Base-by-base conservation (phyloP, 177 flowering plant species). In the Vitis hybrid region DNA sequence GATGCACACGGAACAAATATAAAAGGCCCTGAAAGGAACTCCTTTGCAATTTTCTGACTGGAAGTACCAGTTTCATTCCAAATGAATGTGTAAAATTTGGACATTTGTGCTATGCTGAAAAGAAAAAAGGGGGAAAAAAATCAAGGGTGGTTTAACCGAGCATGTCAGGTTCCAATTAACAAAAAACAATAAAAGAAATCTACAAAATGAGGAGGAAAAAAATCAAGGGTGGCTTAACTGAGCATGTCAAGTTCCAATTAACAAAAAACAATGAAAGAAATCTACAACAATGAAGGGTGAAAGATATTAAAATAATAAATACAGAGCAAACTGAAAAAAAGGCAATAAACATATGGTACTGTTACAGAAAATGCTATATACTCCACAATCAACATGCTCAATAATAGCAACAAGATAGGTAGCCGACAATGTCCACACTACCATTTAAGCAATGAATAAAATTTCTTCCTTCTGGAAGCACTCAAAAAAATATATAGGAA, bases 51-150 rank as follows among this genome's bases (percentile, higher is more conserved):
- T 77, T 82, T 78, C 67, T 75, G 68, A 75, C 76, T 81, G 63
- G 87, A 82, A 67, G 73, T 50, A 72, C 80, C 6, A 59, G 83
- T 80, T 75, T 78, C 92, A 75, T 80, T 80, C 95, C 92, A 90
- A 71, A 95, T 78, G 74, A 84, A 88, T 66, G 83, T 31, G 79
- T 94, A 95, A 28, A 90, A 83, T 73, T 78, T 89, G 67, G 90
- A 84, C 97, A 95, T 94, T 77, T 95, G 98, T 54, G 85, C 75
- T 31, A 90, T 70, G 82, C 99, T 95, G 95, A 28, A 28, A 74
- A 11, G 67, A 69, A 73, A 28, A 75, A 63, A 57, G 65, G 13
- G 47, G 47, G 20, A 18, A 60, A 54, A 66, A 18, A 18, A 33
- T 4, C 11, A 65, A 55, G 17, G 17, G 10, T 15, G 11, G 15